These are phyloP conservation scores for Naumovozyma castellii DNA, from an alignment of 805 yeast species.

Conservation along the genomic window DNA sequence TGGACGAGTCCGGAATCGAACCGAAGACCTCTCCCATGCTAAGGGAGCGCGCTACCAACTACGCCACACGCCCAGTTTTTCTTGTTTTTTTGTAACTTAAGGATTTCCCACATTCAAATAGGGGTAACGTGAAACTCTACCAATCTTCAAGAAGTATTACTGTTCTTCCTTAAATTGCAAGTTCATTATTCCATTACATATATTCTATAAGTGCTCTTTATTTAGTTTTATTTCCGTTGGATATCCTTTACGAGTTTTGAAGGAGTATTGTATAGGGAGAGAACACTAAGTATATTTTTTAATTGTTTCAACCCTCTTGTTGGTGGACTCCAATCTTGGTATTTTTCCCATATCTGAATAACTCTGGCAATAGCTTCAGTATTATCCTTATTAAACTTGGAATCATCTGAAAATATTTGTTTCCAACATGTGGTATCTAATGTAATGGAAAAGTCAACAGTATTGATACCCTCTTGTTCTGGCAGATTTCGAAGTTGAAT, in stretches of 20 bases:
- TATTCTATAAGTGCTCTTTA: no score
- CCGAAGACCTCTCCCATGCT: constrained; percentile 76
- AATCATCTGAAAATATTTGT: constrained; percentile 4
- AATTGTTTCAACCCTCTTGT: constrained; percentile 26
- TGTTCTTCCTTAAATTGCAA: no score
- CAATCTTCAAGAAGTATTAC: no score
- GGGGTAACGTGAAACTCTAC: no score
- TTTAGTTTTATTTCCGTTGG: neutral
- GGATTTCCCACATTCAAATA: no score
- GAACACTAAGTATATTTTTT: constrained; percentile 24
- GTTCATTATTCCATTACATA: no score
- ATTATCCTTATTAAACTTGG: constrained; percentile 12
- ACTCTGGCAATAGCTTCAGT: constrained; percentile 19
- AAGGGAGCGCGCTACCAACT: constrained; percentile 78
- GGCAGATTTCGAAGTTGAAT: constrained; percentile 29
- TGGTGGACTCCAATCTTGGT: constrained; percentile 28
- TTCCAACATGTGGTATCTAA: constrained; percentile 10
- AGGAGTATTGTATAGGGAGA: constrained; percentile 20
- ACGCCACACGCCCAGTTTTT: constrained; percentile 60
- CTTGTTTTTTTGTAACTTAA: neutral
- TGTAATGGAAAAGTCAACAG: constrained; percentile 11
- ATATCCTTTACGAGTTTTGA: constrained; percentile 17
- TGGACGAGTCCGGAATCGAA: constrained; percentile 75
- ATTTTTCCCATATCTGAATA: constrained; percentile 21
- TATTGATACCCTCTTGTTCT: constrained; percentile 8